These are phyloP conservation scores for Cornus florida DNA, from an alignment of 148 eudicot genomes.

Conservation along the genomic window DNA sequence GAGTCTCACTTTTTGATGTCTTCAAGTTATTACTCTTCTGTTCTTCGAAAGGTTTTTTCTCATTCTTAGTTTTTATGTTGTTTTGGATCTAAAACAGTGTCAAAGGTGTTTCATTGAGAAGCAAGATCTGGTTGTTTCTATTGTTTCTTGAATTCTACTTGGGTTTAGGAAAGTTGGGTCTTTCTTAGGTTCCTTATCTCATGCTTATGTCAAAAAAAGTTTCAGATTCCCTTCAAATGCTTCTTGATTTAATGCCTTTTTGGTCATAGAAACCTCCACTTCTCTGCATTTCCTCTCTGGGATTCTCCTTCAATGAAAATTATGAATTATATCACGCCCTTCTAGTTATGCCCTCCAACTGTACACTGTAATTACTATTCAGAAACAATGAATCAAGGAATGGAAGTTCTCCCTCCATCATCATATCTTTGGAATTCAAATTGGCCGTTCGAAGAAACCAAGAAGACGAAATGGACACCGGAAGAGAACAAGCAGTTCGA, in stretches of 20 bases:
- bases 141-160: no score
- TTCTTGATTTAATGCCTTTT: conserved; percentile 23
- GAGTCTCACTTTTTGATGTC: not conserved
- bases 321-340: not conserved
- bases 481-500: conserved; percentile 59
- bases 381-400: conserved; percentile 31
- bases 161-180: conserved; percentile 14
- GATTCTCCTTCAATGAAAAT: not conserved
- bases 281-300: conserved; percentile 8
- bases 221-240: conserved; percentile 28
- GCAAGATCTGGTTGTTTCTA: no score
- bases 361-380: not conserved
- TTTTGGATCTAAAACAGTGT: not conserved
- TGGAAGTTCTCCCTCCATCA: conserved; percentile 24
- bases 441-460: conserved; percentile 42
- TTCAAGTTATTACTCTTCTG: not conserved
- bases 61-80: no score
- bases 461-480: conserved; percentile 37
- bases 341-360: not conserved
- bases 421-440: conserved; percentile 24
- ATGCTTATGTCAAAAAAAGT: conserved; percentile 27
- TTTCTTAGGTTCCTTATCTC: conserved; percentile 32
- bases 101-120: not conserved
- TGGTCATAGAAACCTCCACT: conserved; percentile 19
- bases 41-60: not conserved